Base-by-base conservation (phyloP, 2,329 filamentous ascomycete genomes). In the Trichoderma harzianum region DNA sequence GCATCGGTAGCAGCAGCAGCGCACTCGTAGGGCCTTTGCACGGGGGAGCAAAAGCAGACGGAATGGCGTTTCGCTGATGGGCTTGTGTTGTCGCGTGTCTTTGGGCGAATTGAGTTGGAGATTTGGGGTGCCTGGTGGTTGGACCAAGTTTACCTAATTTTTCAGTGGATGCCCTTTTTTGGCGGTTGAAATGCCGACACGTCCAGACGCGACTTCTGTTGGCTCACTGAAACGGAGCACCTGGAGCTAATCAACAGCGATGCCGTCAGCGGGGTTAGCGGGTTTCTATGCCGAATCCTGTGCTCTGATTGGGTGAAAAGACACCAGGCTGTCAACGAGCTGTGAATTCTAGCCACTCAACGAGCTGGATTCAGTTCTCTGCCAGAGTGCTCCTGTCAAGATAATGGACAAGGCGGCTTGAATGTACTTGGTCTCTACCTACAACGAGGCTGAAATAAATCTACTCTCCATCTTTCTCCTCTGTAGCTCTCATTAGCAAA, bases 181-280 rank as follows among this genome's bases (percentile, higher is more conserved):
- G 57, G 58, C n/a, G 63, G 62, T 75, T 72, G 73, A 72, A 72
- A 75, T 76, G 76, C 77, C 78, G 79, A 81, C 81, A 83, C 80
- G 81, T 81, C 80, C 74, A 75, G 76, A 81, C 81, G 81, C 81
- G 81, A 76, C 73, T 62, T 63, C 34, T 57, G 68, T 70, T 58
- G 51, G 69, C 21, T 61, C 34, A n/a, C 69, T 63, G 36, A 70
- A 70, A 63, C 32, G 30, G 24, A 51, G 21, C 57, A 16, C 26
- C 39, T 18, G 57, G 36, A 43, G 65, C 64, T 57, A 26, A 32
- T 68, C 65, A 67, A 60, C 58, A 70, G 68, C 8, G 47, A 32
- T 67, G 64, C n/a, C 16, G 30, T 55, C 53, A 36, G 67, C 57
- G 66, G 67, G 36, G n/a, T 55, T 26, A 24, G 63, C 63, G 47